Base-by-base conservation (phyloP, 1,139 yeast species). In the Insectozyma bohioensis region DNA sequence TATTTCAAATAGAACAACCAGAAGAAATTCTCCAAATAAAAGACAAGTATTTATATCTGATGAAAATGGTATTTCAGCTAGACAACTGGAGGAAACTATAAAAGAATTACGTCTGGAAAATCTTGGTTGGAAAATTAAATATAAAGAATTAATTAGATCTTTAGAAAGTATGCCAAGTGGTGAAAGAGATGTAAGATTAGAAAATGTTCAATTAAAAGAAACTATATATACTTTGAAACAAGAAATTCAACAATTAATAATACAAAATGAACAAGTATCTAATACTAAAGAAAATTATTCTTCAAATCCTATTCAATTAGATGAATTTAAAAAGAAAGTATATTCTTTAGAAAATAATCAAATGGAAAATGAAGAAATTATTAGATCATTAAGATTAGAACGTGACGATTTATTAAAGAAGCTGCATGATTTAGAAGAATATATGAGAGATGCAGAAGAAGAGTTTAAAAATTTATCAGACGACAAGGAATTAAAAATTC, bases 31-130 rank as follows among this genome's bases (percentile, higher is more conserved):
- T 13, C 18, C n/a, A n/a, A 18, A 12, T 10, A 12, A 14, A 20
- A 17, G 24, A 20, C 34, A 30, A 12, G 36, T 26, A 9, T 21
- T 34, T 13, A 24, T 20, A 12, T 20, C 34, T 21, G 36, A 34
- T 9, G 30, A 33, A 16, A 28, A 25, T 26, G 46, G 46, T 2
- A 24, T 35, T 8, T 39, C 40, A 8, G 39, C 37, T 2, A 35
- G 26, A 20, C 35, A 37, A 23, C 39, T 36, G 42, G 46, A 42
- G 26, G 37, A 35, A 20, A 29, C 33, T 4, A 39, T 42, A 10
- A 33, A 33, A 9, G 30, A 32, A 9, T 32, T 42, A 20, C 27
- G 33, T 12, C 26, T 33, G 19, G 45, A 42, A 26, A 38, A 36
- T 28, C 31, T 30, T 19, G 34, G 33, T 14, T 40, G 39, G 42